These are phyloP conservation scores for Alternaria hordeiaustralica DNA, from an alignment of 2,329 filamentous ascomycete species.

Conservation along the genomic window DNA sequence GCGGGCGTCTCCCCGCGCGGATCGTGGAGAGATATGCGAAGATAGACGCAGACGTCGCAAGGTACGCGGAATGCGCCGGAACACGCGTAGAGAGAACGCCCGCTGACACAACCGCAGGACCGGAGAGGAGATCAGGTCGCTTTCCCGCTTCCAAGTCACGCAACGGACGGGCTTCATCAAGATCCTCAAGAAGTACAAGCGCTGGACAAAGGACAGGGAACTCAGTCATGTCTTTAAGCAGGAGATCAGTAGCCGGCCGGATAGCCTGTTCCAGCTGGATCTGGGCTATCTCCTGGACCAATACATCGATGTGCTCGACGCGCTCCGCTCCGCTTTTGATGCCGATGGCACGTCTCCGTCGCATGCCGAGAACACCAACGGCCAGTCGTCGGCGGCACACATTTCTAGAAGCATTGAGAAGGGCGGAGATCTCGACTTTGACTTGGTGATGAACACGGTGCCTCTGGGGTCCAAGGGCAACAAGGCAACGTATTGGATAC, in stretches of 20 bases:
- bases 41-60: constrained; percentile 58
- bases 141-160: constrained; percentile 74
- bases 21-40: constrained; percentile 59
- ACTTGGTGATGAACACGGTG: constrained; percentile 56
- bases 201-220: constrained; percentile 78
- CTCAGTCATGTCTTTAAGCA: constrained; percentile 71
- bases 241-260: constrained; percentile 68
- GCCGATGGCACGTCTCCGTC: constrained; percentile 25
- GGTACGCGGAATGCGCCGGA: constrained; percentile 32
- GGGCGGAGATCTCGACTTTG: constrained; percentile 56
- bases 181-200: constrained; percentile 85
- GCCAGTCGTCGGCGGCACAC: constrained; percentile 37
- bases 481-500: constrained; percentile 61
- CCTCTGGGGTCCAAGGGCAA: constrained; percentile 55
- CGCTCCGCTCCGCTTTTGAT: constrained; percentile 54
- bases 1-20: constrained; percentile 48
- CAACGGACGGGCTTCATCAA: constrained; percentile 81
- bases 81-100: background rate
- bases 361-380: constrained; percentile 19
- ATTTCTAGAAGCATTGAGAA: constrained; percentile 50
- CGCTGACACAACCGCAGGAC: constrained; percentile 54
- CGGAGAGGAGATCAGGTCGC: constrained; percentile 72
- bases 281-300: constrained; percentile 60
- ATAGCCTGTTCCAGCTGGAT: constrained; percentile 74
- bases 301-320: constrained; percentile 56